Base-by-base conservation (phyloP, 2,329 filamentous ascomycete species). In the Colletotrichum musae region DNA sequence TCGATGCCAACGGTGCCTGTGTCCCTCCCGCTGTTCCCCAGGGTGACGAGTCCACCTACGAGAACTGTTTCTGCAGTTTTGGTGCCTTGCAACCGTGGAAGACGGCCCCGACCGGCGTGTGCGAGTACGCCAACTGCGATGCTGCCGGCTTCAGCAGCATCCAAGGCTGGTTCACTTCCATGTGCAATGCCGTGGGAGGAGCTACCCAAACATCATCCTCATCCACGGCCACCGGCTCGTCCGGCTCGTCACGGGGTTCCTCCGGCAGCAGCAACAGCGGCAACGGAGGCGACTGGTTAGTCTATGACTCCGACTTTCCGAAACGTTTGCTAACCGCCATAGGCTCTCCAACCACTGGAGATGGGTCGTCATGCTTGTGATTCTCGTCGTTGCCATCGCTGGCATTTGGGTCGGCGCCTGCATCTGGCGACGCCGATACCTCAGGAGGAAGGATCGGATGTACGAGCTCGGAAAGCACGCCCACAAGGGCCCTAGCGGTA, bases 321-420 rank as follows among this genome's bases (percentile, higher is more conserved):
- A 43, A 24, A 26, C n/a, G 32, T 6, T 6, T 10, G 16, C 58
- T 63, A 43, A 68, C 58, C 32, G 16, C 6, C 12, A 6, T 70
- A 94, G 92, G 92, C 81, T 93, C 58, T 85, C 87, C 7, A 86
- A 83, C 32, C 93, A 95, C 79, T 94, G 89, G 84, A 87, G 90
- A 82, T 97, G 93, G 93, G 88, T 97, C 53, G 86, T 95, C 71
- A 94, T 96, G 86, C 85, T 96, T 61, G 90, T 94, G 72, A 83
- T 95, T 71, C 85, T 97, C 32, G 86, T 91, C 51, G 83, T 95
- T 69, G 91, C 85, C 61, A 92, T 97, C 70, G 81, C 86, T 15
- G 84, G 85, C 66, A 87, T 94, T 75, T 92, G 91, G 85, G 81
- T 92, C 47, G 85, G 88, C 18, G 92, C 91, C 47, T 89, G 91